Evolutionary conservation across 768 basidiomycete genomes (phyloP), one percentile per base, ranked within the genome.

Genomic region (Suillus placidus): DNA sequence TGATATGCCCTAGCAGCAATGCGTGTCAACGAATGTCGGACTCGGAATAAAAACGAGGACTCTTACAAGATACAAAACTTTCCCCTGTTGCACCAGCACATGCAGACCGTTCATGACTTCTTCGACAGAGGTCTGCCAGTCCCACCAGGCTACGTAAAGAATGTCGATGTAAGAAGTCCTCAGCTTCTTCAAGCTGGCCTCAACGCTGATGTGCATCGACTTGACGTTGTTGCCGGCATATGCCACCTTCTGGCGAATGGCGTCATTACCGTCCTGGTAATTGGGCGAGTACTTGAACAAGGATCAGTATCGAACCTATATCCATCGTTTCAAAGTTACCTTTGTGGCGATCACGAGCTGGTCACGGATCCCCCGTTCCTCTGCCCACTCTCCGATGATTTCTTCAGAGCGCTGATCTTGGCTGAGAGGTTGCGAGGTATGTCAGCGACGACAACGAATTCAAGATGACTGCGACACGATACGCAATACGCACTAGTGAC

Each of bases 141-240:
- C 82, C 82, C 54, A 55, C 54, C 54, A 55, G 34, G 35, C 34
- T 5, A 82, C 47, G 69, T 83, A 83, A 14, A 83, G 71, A 47
- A 85, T 69, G 66, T 87, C 85, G 67, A 84, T 81, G 64, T 83
- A 84, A 4, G 71, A 69, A 0, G 81, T 84, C 37, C 80, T 73
- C 1, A 86, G 77, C 68, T 82, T 83, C 75, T 80, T 80, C 66
- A 86, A 73, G 13, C 81, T 82, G 20, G 54, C 54, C 34, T 74
- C 70, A 1, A 86, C 74, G 23, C 80, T 79, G 49, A 84, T 38
- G 32, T 77, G 74, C 70, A 85, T 71, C 4, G 77, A 78, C 68
- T 86, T 86, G 65, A 73, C 63, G 66, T 76, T 78, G 70, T 89
- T 88, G 0, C 87, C 88, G 4, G 69, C 70, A 68, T 81, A 84